These are phyloP conservation scores for Xerocomellus intermedius DNA, from an alignment of 768 basidiomycete species.

Conservation along the genomic window DNA sequence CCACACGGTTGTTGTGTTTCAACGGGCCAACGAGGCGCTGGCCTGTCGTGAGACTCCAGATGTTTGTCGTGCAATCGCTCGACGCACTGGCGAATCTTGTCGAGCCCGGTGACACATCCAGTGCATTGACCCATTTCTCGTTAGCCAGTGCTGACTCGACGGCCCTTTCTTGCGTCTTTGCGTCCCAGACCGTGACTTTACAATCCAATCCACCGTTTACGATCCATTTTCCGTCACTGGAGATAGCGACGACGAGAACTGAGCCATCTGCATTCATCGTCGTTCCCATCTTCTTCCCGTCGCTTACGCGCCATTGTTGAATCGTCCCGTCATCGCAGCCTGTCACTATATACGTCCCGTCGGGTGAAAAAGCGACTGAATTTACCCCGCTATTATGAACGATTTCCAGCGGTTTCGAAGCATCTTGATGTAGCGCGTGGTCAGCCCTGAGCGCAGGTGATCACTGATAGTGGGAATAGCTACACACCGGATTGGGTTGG, in stretches of 20 bases:
- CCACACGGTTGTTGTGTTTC: constrained; percentile 5
- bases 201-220: constrained; percentile 11
- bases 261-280: constrained; percentile 8
- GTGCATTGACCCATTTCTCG: constrained; percentile 4
- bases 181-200: constrained; percentile 13
- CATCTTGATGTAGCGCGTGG: neutral
- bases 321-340: constrained; percentile 13
- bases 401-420: constrained; percentile 9
- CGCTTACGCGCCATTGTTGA: constrained; percentile 10
- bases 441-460: neutral
- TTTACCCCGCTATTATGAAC: constrained; percentile 1
- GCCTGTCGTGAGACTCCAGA: constrained; percentile 12
- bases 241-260: constrained; percentile 10
- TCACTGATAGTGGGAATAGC: too few relatives aligned
- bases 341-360: constrained; percentile 9
- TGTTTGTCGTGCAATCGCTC: neutral
- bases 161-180: neutral
- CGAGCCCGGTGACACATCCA: constrained; percentile 18
- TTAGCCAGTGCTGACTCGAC: neutral
- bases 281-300: constrained; percentile 8
- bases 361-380: constrained; percentile 15
- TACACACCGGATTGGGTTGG: constrained; percentile 1
- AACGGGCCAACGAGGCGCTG: constrained; percentile 16
- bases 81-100: constrained; percentile 16
- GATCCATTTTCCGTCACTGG: constrained; percentile 17